Evolutionary conservation across 2,329 filamentous ascomycete species (phyloP), one percentile per base, ranked within the genome.

Genomic region (Dactylellina cionopaga): DNA sequence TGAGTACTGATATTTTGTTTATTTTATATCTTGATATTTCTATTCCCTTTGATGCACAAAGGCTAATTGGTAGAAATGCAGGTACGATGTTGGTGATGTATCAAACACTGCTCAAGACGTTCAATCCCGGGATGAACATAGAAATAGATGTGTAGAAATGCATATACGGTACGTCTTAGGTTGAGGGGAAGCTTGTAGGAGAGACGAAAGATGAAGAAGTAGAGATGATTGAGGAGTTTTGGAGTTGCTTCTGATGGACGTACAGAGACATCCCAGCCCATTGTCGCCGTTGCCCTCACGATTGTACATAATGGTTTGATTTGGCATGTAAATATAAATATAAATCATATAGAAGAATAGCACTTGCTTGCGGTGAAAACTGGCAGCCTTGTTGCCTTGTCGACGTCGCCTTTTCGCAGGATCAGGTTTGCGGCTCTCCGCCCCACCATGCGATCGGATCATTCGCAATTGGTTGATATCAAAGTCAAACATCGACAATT

Each of bases 1-100:
- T 71, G 44, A 64, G 58, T 62, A 47, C 10, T 22, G 17, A n/a
- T 44, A 25, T 39, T 44, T n/a, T 15, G 2, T 15, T 22, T 4
- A 17, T 31, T 11, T 51, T n/a, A 22, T 44, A 39, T 52, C 10
- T 11, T 58, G 15, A 33, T 19, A 5, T 25, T 41, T 63, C 35
- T 11, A 43, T n/a, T n/a, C n/a, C n/a, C n/a, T n/a, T n/a, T n/a
- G n/a, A n/a, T n/a, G n/a, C n/a, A n/a, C n/a, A n/a, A n/a, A n/a
- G n/a, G n/a, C n/a, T n/a, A n/a, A n/a, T n/a, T n/a, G n/a, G n/a
- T n/a, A n/a, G n/a, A 7, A 7, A 7, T 3, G 39, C 70, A 51
- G 76, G 76, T n/a, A 77, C 76, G 5, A 77, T 77, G 76, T 49
- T 77, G 49, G 76, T 77, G 31, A 54, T 77, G 65, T 77, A 77